These are phyloP conservation scores for Gossypium schwendimanii DNA, from an alignment of 441 rosid genomes.

Conservation along the genomic window DNA sequence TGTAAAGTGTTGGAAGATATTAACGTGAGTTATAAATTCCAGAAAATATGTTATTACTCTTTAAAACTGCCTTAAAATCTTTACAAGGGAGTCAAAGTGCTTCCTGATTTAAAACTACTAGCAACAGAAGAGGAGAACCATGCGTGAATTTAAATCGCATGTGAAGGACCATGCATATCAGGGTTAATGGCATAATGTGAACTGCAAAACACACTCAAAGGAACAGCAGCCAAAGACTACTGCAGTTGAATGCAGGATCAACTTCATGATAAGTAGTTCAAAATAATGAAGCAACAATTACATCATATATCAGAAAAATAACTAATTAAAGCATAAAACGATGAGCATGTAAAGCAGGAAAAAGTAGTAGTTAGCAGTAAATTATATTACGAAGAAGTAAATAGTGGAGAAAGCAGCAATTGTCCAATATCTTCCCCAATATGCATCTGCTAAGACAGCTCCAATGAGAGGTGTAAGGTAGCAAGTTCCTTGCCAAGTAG, in stretches of 20 bases:
- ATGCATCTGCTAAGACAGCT: slow-evolving; percentile 78
- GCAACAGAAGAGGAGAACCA: not conserved
- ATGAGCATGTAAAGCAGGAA: not conserved
- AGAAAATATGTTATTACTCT: no score
- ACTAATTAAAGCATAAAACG: not conserved
- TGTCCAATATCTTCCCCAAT: slow-evolving; percentile 94
- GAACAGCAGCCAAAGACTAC: not conserved
- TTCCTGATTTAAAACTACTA: not conserved
- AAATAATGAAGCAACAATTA: not conserved
- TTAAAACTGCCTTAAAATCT: not conserved
- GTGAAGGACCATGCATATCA: not conserved
- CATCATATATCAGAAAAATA: not conserved
- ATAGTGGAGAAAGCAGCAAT: slow-evolving; percentile 72
- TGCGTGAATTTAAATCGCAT: not conserved
- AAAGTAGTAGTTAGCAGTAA: not conserved
- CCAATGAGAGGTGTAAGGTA: slow-evolving; percentile 85
- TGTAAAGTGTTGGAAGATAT: not conserved
- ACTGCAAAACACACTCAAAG: not conserved
- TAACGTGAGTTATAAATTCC: not conserved
- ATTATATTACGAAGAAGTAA: slow-evolving; percentile 62
- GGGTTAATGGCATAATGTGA: not conserved
- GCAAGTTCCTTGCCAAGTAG: slow-evolving; percentile 87
- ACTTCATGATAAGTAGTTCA: not conserved
- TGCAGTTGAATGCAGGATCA: not conserved
- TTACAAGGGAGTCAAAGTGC: not conserved